phyloP scores from a whole-genome alignment of 495 filamentous ascomycete species.

The Lophiotrema nucula region DNA sequence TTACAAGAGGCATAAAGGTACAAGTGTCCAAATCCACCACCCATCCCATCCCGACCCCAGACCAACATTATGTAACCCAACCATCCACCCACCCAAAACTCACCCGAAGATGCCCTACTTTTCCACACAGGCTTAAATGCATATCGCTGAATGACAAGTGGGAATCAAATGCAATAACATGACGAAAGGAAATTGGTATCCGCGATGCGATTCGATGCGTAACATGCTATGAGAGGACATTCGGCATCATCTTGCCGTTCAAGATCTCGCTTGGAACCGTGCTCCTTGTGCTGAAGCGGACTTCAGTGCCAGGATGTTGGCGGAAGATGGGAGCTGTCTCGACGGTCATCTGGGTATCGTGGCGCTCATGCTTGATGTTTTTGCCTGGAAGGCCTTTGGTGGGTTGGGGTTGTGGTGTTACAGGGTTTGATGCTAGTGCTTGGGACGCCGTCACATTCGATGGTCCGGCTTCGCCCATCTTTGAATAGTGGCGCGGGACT shows the following conservation, averaged over 20 bases:
- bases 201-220: too few relatives aligned
- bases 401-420: neutral
- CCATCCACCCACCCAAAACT: too few relatives aligned
- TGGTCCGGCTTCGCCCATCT: too few relatives aligned
- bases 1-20: too few relatives aligned
- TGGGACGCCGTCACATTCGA: slow-evolving; percentile 5
- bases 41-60: too few relatives aligned
- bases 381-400: slow-evolving; percentile 20
- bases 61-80: too few relatives aligned
- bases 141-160: too few relatives aligned
- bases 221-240: slow-evolving; percentile 18
- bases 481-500: slow-evolving; percentile 15
- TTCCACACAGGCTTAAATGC: too few relatives aligned
- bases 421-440: slow-evolving; percentile 1
- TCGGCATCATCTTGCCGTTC: slow-evolving; percentile 7
- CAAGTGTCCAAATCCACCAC: too few relatives aligned
- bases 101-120: too few relatives aligned
- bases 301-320: slow-evolving; percentile 38
- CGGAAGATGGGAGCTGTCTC: slow-evolving; percentile 37
- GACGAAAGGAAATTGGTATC: too few relatives aligned
- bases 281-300: slow-evolving; percentile 31
- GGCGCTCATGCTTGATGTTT: slow-evolving; percentile 29
- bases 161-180: too few relatives aligned
- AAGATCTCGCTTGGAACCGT: slow-evolving; percentile 37
- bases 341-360: slow-evolving; percentile 22